A percentile compares a stretch with the other conserved stretches of the same genome.
These are phyloP conservation scores for Vinca major DNA, from an alignment of 305 asterid genomes.

Conservation along the genomic window DNA sequence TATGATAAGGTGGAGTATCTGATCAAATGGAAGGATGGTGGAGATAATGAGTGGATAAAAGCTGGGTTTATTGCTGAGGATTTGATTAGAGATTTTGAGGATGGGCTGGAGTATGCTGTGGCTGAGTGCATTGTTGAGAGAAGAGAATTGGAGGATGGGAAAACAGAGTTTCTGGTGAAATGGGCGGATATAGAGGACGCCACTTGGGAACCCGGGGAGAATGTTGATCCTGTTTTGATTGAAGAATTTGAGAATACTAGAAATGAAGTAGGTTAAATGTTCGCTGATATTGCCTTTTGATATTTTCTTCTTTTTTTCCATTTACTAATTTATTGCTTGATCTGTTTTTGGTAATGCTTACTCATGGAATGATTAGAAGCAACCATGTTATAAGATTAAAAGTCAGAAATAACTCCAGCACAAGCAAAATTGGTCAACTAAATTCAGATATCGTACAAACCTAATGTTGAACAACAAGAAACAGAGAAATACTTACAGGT, in stretches of 20 bases:
- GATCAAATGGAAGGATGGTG: conserved; percentile 82
- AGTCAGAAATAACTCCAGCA: neutral
- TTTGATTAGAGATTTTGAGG: conserved; percentile 64
- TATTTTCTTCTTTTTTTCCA: too few relatives aligned
- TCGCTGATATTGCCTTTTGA: too few relatives aligned
- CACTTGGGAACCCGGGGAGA: conserved; percentile 88
- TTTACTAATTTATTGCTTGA: too few relatives aligned
- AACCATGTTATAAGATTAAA: neutral
- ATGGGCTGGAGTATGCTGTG: conserved; percentile 82
- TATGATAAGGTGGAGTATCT: conserved; percentile 62
- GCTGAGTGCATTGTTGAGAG: conserved; percentile 58
- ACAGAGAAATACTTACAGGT: conserved; percentile 40
- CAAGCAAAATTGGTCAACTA: too few relatives aligned
- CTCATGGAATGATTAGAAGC: neutral
- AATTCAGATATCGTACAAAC: too few relatives aligned
- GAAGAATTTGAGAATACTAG: conserved; percentile 26
- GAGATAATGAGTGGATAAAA: conserved; percentile 80
- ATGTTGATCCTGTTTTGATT: conserved; percentile 64
- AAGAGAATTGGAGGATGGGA: conserved; percentile 44
- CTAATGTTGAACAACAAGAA: too few relatives aligned
- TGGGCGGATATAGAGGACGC: conserved; percentile 78
- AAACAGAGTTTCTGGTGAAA: conserved; percentile 62
- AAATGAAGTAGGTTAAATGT: neutral
- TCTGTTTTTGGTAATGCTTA: too few relatives aligned
- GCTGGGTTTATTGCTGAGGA: conserved; percentile 51